Evolutionary conservation across 495 filamentous ascomycete species (phyloP).

Genomic region (Hypoxylon trugodes): DNA sequence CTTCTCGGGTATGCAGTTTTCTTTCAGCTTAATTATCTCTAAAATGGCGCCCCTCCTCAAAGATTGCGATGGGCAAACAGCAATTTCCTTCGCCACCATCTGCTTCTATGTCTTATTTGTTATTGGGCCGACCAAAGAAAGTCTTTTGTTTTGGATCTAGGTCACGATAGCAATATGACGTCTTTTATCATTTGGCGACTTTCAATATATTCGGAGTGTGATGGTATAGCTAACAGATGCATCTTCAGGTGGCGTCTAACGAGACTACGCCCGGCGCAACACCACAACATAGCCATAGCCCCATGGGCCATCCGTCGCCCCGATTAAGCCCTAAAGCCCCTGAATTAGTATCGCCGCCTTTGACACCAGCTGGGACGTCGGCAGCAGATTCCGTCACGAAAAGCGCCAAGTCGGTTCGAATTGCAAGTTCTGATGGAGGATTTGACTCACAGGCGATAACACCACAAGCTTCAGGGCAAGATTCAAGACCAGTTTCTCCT

Average conservation of each 20-base stretch:
- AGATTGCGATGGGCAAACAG: slow-evolving; percentile 1
- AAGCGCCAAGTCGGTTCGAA: slow-evolving; percentile 45
- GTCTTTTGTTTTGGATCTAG: slow-evolving; percentile 1
- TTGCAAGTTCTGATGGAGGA: slow-evolving; percentile 35
- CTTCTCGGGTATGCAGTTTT: slow-evolving; percentile 74
- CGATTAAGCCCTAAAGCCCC: slow-evolving; percentile 56
- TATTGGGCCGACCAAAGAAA: neutral
- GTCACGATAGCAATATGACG: neutral
- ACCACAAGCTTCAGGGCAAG: slow-evolving; percentile 64
- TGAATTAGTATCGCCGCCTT: slow-evolving; percentile 84
- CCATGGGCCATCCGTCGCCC: slow-evolving; percentile 53
- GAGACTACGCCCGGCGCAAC: slow-evolving; percentile 50
- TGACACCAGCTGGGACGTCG: slow-evolving; percentile 82
- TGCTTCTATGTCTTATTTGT: slow-evolving; percentile 3
- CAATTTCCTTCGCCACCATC: neutral
- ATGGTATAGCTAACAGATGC: slow-evolving; percentile 35
- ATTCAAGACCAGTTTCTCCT: slow-evolving; percentile 46
- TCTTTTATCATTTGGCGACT: neutral
- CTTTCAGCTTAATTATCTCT: slow-evolving; percentile 12
- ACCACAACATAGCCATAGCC: slow-evolving; percentile 45
- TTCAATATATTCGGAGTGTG: neutral
- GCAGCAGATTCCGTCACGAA: slow-evolving; percentile 43
- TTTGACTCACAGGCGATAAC: slow-evolving; percentile 64
- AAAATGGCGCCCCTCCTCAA: slow-evolving; percentile 6
- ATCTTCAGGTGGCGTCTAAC: slow-evolving; percentile 51